Evolutionary conservation across 2,329 filamentous ascomycete species (phyloP).

Genomic region (Huntiella decipiens): DNA sequence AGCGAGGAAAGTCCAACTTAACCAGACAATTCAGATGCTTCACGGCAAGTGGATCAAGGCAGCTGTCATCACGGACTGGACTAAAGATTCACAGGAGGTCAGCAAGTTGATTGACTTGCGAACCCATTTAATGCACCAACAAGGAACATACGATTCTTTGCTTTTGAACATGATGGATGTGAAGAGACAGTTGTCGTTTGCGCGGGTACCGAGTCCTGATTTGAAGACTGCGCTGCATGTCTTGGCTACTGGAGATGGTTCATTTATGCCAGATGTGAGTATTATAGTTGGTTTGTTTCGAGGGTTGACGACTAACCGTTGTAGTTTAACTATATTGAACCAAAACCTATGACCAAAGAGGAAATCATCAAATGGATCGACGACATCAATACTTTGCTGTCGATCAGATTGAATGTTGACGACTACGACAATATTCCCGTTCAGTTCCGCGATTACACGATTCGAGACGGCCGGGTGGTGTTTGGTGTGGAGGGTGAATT

Average conservation of each 20-base stretch:
- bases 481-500: conserved; percentile 73
- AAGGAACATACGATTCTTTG: conserved; percentile 38
- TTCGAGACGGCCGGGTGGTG: conserved; percentile 73
- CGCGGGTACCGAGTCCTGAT: conserved; percentile 75
- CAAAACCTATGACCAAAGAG: conserved; percentile 48
- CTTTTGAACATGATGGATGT: conserved; percentile 48
- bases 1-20: conserved; percentile 53
- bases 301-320: conserved; percentile 15
- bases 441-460: conserved; percentile 59
- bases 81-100: conserved; percentile 57
- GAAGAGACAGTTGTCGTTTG: conserved; percentile 51
- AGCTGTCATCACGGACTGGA: conserved; percentile 81
- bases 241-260: conserved; percentile 56
- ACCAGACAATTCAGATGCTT: conserved; percentile 61
- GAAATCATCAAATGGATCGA: conserved; percentile 57
- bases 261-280: conserved; percentile 61
- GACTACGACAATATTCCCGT: conserved; percentile 58
- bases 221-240: conserved; percentile 75
- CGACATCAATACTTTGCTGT: conserved; percentile 67
- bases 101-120: conserved; percentile 78
- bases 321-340: conserved; percentile 59
- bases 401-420: conserved; percentile 65
- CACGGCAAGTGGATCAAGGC: conserved; percentile 86
- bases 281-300: conserved; percentile 1
- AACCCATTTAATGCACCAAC: conserved; percentile 48